phyloP scores from a whole-genome alignment of 306 rosid genomes.

The Quillaja saponaria region DNA sequence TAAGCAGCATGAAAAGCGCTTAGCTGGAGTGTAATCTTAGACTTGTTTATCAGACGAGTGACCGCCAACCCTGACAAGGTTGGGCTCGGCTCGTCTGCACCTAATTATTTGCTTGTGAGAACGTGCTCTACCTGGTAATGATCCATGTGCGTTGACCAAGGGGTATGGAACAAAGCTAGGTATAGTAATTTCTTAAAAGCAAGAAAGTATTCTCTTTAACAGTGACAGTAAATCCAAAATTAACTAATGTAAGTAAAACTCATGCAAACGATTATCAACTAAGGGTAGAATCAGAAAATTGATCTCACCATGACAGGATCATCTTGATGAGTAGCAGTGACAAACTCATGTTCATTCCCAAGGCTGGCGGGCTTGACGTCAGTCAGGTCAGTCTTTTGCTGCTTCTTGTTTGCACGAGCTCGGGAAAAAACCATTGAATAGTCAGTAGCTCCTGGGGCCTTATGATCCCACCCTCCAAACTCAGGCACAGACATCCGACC shows the following conservation, averaged over 20 bases:
- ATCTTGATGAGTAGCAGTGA: slow-evolving; percentile 20
- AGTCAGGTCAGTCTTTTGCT: slow-evolving; percentile 47
- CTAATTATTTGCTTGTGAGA: neutral
- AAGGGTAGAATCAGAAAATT: neutral
- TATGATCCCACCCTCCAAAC: slow-evolving; percentile 87
- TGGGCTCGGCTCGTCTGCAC: too few relatives aligned
- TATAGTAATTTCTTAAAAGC: slow-evolving; percentile 16
- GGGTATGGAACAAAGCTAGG: slow-evolving; percentile 52
- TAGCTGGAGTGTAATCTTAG: too few relatives aligned
- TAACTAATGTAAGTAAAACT: too few relatives aligned
- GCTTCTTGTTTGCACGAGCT: slow-evolving; percentile 71
- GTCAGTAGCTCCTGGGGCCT: slow-evolving; percentile 45
- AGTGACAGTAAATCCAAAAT: neutral
- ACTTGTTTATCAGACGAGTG: too few relatives aligned
- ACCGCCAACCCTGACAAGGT: too few relatives aligned
- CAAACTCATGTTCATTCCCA: slow-evolving; percentile 44
- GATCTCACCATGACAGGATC: slow-evolving; percentile 29
- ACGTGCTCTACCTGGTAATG: slow-evolving; percentile 24
- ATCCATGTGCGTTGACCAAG: slow-evolving; percentile 48
- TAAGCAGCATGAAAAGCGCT: too few relatives aligned
- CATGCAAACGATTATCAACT: neutral
- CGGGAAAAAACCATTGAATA: slow-evolving; percentile 66
- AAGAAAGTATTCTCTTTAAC: neutral
- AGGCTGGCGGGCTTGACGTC: slow-evolving; percentile 50
- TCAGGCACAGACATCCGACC: slow-evolving; percentile 74